phyloP scores from a whole-genome alignment of 106 monocot genomes.

The Allium sativum region DNA sequence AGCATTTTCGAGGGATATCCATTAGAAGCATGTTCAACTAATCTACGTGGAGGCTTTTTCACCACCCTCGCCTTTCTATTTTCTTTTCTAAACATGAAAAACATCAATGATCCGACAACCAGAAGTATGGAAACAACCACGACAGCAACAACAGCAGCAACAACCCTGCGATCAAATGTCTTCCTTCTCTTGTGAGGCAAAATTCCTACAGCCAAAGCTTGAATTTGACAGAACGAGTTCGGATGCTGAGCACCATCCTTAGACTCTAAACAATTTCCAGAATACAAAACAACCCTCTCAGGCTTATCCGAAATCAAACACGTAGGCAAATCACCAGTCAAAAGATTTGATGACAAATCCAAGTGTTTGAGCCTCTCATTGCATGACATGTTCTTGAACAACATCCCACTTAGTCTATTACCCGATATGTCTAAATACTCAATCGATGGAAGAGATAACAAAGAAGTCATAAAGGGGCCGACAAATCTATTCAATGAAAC shows the following conservation, averaged over 20 bases:
- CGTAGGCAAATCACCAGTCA: constrained; percentile 61
- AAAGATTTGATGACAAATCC: constrained; percentile 70
- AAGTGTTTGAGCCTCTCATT: constrained; percentile 44
- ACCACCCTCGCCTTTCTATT: constrained; percentile 13
- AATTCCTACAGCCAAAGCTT: constrained; percentile 85
- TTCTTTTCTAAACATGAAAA: constrained; percentile 27
- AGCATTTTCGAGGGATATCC: constrained; percentile 67
- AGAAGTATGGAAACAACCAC: constrained; percentile 18
- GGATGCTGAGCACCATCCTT: constrained; percentile 51
- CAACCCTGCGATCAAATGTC: constrained; percentile 17
- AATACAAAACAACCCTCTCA: constrained; percentile 27
- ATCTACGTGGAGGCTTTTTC: constrained; percentile 46
- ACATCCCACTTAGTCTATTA: constrained; percentile 87
- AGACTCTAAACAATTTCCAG: constrained; percentile 55
- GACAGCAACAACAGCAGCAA: constrained; percentile 20
- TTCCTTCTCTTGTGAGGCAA: constrained; percentile 25
- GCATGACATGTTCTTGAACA: constrained; percentile 63
- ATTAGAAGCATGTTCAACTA: constrained; percentile 69
- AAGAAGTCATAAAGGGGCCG: constrained; percentile 52
- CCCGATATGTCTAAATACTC: constrained; percentile 48
- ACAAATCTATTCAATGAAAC: constrained; percentile 79
- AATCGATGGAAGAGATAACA: constrained; percentile 72
- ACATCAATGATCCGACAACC: constrained; percentile 23
- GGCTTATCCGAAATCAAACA: constrained; percentile 33
- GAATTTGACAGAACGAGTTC: constrained; percentile 51